Conservation (phyloP, 176 grass and related monocot species). For the Rhynchospora tenuis region DNA sequence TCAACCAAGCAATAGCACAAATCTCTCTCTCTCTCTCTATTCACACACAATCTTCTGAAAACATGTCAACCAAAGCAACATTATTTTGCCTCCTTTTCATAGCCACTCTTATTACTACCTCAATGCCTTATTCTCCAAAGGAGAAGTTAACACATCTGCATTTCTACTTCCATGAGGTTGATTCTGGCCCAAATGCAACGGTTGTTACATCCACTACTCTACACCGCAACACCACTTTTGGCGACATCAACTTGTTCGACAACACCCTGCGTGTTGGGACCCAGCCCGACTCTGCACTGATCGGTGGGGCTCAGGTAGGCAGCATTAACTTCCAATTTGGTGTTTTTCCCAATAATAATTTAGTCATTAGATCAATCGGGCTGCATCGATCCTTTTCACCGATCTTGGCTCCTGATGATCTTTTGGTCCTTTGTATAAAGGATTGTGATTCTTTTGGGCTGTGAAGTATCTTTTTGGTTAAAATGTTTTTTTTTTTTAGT, state of each 20-base stretch:
- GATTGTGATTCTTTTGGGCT: too few relatives aligned
- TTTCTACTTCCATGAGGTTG: conserved; percentile 67
- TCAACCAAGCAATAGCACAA: too few relatives aligned
- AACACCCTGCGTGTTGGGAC: conserved; percentile 38
- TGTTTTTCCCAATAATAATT: not conserved
- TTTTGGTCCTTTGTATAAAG: too few relatives aligned
- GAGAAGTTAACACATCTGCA: conserved; percentile 40
- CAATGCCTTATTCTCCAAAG: not conserved
- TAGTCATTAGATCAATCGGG: not conserved
- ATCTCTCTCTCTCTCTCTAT: too few relatives aligned
- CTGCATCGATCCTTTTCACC: not conserved
- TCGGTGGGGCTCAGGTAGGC: conserved; percentile 37
- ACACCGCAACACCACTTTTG: conserved; percentile 40
- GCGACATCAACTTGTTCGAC: conserved; percentile 43
- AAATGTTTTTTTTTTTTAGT: too few relatives aligned
- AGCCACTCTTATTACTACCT: not conserved
- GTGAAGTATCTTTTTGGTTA: too few relatives aligned
- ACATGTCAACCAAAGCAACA: not conserved
- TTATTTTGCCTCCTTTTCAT: not conserved
- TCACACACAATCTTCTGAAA: not conserved
- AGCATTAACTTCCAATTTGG: not conserved
- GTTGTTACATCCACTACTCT: conserved; percentile 33
- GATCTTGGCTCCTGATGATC: too few relatives aligned
- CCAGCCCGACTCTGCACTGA: conserved; percentile 32
- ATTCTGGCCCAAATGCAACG: conserved; percentile 37